Evolutionary conservation across 2,329 filamentous ascomycete genomes (phyloP).

Genomic region (Dothidotthia symphoricarpi): DNA sequence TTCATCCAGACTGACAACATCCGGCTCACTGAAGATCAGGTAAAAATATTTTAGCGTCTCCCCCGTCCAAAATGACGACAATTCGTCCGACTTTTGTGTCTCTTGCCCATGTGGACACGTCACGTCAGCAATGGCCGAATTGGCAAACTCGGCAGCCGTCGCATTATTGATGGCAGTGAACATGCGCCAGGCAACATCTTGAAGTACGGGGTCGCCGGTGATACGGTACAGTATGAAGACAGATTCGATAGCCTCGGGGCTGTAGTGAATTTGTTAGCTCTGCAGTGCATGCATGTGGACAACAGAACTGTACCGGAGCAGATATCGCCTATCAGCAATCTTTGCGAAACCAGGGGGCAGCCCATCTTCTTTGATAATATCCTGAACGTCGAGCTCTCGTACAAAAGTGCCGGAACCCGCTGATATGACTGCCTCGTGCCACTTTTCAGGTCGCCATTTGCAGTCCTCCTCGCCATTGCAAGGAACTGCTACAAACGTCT

Average conservation of each 20-base stretch:
- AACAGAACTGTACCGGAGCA: constrained; percentile 39
- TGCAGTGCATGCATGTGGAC: neutral
- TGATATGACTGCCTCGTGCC: constrained; percentile 42
- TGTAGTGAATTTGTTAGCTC: constrained; percentile 34
- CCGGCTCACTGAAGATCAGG: constrained; percentile 69
- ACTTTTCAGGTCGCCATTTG: constrained; percentile 45
- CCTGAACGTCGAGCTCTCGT: constrained; percentile 18
- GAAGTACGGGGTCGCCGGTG: constrained; percentile 71
- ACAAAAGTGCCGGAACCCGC: constrained; percentile 12
- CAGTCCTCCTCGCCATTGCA: constrained; percentile 46
- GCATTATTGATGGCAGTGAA: constrained; percentile 68
- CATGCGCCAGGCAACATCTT: constrained; percentile 85
- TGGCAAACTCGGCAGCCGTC: constrained; percentile 65
- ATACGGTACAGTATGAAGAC: constrained; percentile 90
- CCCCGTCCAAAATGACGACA: constrained; percentile 80
- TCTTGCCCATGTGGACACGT: constrained; percentile 36
- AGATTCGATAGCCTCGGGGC: constrained; percentile 82
- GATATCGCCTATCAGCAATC: constrained; percentile 41
- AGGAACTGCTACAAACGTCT: constrained; percentile 45
- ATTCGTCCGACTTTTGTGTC: constrained; percentile 33
- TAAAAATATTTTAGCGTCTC: constrained; percentile 95
- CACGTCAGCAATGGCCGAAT: constrained; percentile 70
- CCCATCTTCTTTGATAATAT: constrained; percentile 40
- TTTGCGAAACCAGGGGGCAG: constrained; percentile 44
- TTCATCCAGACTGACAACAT: constrained; percentile 65